Percentiles rank a stretch among this genome's conserved stretches.
Evolutionary conservation across 2,329 filamentous ascomycete genomes (phyloP).

Genomic region (Fusarium caatingaense): DNA sequence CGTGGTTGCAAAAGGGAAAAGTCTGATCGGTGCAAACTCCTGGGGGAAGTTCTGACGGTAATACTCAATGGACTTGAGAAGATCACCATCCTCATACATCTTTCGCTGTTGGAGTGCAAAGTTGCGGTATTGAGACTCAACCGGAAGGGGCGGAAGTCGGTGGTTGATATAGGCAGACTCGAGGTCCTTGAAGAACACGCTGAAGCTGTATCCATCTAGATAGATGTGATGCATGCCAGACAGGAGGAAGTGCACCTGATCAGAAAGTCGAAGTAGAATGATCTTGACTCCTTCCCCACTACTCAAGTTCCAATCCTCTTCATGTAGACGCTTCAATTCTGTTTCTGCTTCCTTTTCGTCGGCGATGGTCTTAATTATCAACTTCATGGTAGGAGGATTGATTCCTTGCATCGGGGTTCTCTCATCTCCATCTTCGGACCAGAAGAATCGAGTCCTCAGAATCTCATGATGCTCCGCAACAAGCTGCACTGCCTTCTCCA

Average conservation of each 20-base stretch:
- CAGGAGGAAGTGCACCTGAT: conserved; percentile 2
- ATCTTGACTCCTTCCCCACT: neutral
- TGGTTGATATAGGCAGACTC: neutral
- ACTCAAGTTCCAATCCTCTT: neutral
- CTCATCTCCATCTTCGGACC: neutral
- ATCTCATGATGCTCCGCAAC: neutral
- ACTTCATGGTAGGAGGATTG: neutral
- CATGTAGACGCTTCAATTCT: neutral
- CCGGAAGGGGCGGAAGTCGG: neutral
- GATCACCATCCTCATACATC: neutral
- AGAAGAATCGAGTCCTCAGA: neutral
- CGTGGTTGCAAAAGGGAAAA: neutral
- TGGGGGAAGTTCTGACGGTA: neutral
- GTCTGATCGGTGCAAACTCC: neutral
- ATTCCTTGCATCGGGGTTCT: neutral
- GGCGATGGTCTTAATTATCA: neutral
- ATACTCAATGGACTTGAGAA: neutral
- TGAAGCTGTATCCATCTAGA: conserved; percentile 8
- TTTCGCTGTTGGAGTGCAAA: neutral
- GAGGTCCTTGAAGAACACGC: conserved; percentile 1
- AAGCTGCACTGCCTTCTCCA: neutral
- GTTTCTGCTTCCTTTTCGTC: neutral
- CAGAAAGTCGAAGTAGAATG: neutral
- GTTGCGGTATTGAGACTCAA: neutral
- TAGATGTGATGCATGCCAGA: conserved; percentile 12